These are phyloP conservation scores for Tylopilus balloui DNA, from an alignment of 768 basidiomycete genomes.

Conservation along the genomic window DNA sequence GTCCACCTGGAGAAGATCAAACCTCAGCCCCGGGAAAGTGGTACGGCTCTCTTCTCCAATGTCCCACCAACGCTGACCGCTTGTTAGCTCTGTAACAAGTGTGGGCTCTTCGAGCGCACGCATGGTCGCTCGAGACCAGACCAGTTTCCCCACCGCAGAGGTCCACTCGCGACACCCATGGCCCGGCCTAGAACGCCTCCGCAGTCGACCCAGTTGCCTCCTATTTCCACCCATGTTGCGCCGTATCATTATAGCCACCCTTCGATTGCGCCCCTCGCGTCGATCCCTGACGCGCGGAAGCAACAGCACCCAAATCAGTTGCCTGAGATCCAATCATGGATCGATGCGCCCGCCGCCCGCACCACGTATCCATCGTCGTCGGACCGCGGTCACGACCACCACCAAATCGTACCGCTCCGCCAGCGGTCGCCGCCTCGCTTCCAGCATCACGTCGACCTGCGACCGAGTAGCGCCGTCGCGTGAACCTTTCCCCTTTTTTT, in stretches of 20 bases:
- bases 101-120: conserved; percentile 76
- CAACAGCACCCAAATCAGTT: conserved; percentile 36
- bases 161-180: conserved; percentile 54
- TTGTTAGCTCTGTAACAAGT: conserved; percentile 52
- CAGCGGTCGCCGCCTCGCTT: conserved; percentile 33
- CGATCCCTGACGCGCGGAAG: conserved; percentile 34
- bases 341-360: conserved; percentile 32
- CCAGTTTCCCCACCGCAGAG: conserved; percentile 77
- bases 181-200: conserved; percentile 48
- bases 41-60: conserved; percentile 29
- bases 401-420: conserved; percentile 27
- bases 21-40: conserved; percentile 78
- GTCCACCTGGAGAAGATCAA: conserved; percentile 74
- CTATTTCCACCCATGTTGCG: conserved; percentile 41
- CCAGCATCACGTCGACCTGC: conserved; percentile 33
- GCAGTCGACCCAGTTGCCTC: conserved; percentile 39
- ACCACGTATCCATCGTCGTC: conserved; percentile 27
- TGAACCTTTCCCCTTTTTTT: conserved; percentile 17
- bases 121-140: conserved; percentile 76
- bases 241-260: conserved; percentile 52
- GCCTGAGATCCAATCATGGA: conserved; percentile 48
- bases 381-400: conserved; percentile 31
- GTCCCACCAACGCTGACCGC: conserved; percentile 4
- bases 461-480: conserved; percentile 26
- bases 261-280: conserved; percentile 44